Conservation (phyloP, 2,329 filamentous ascomycete species). For the Colletotrichum truncatum region DNA sequence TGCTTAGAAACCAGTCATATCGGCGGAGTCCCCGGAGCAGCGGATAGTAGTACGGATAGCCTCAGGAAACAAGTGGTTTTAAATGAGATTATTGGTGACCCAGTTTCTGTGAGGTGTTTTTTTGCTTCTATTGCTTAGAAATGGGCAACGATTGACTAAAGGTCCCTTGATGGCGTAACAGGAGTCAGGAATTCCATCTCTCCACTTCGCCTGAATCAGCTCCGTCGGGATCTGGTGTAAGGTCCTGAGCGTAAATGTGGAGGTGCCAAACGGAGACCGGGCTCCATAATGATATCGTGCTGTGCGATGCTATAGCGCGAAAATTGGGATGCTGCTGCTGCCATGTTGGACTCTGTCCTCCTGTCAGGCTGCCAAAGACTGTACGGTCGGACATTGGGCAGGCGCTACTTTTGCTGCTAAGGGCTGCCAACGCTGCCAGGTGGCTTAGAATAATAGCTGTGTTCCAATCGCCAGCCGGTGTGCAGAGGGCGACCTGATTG, state of each 20-base stretch:
- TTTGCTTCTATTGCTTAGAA: slow-evolving; percentile 3
- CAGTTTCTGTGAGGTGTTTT: background rate
- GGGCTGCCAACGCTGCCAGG: too few species aligned
- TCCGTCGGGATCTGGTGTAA: slow-evolving; percentile 9
- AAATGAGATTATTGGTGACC: background rate
- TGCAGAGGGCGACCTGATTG: slow-evolving; percentile 4
- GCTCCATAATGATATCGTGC: slow-evolving; percentile 14
- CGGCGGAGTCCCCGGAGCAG: background rate
- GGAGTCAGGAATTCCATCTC: background rate
- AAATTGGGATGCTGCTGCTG: too few species aligned
- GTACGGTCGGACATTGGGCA: slow-evolving; percentile 15
- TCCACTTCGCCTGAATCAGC: slow-evolving; percentile 8
- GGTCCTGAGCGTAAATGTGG: background rate
- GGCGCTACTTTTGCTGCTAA: too few species aligned
- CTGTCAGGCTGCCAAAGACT: slow-evolving; percentile 7
- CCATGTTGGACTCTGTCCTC: background rate
- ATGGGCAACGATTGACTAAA: background rate
- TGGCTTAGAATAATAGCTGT: background rate
- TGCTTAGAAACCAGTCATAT: slow-evolving; percentile 1
- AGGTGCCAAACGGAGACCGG: slow-evolving; percentile 10
- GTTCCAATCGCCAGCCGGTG: background rate
- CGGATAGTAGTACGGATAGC: background rate
- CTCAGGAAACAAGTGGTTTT: background rate
- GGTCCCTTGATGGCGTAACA: slow-evolving; percentile 22
- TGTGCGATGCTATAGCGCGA: background rate